Conservation (phyloP, 1,284 basidiomycete species). For the Volvariella volvacea region DNA sequence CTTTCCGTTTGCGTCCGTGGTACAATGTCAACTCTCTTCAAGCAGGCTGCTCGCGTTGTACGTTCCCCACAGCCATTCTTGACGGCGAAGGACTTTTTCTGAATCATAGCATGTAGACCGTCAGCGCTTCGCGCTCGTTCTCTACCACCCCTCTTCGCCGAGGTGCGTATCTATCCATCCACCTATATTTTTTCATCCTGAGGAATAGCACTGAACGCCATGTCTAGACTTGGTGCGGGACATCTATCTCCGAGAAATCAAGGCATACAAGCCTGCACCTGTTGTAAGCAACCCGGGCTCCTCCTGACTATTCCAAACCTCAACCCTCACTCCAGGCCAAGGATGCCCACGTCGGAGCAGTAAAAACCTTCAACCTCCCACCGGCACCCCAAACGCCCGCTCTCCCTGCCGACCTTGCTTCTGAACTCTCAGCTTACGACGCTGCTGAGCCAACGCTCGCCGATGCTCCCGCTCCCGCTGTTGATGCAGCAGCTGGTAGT, state of each 20-base stretch:
- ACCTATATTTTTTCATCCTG: constrained; percentile 22
- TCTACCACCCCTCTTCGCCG: constrained; percentile 61
- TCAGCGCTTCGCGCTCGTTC: constrained; percentile 50
- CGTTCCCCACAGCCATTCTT: constrained; percentile 15
- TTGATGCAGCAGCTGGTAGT: constrained; percentile 17
- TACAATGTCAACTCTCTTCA: constrained; percentile 54
- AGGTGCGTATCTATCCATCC: constrained; percentile 40
- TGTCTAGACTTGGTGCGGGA: constrained; percentile 84
- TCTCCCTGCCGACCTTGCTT: constrained; percentile 72
- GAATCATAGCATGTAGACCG: constrained; percentile 18
- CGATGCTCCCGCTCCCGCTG: constrained; percentile 15
- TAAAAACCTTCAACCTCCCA: constrained; percentile 71
- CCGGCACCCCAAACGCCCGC: constrained; percentile 61
- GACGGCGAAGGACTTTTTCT: too few relatives aligned
- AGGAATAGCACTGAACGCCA: neutral
- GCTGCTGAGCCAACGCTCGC: constrained; percentile 63
- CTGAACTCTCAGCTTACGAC: constrained; percentile 80
- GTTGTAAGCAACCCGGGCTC: constrained; percentile 35
- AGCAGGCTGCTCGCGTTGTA: constrained; percentile 47
- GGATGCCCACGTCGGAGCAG: constrained; percentile 78
- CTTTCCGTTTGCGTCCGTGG: constrained; percentile 28
- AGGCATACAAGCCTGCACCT: constrained; percentile 73
- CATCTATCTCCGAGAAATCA: constrained; percentile 86
- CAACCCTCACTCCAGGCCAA: constrained; percentile 45
- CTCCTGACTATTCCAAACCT: constrained; percentile 6